Conservation (phyloP, 2,329 filamentous ascomycete species). For the Lithohypha guttulata region DNA sequence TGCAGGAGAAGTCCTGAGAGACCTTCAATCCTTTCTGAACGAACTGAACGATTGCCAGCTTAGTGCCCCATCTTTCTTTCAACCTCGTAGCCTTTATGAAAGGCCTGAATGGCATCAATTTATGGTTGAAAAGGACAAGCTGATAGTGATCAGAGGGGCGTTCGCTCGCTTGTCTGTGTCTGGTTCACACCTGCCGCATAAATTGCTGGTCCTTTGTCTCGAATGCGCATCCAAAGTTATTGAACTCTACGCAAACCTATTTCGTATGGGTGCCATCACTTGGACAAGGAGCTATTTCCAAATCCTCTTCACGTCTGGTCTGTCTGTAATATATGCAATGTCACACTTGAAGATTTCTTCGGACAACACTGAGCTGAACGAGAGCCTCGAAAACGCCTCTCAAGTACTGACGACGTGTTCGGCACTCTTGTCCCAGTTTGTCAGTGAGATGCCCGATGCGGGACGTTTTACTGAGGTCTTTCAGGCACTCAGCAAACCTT, state of each 20-base stretch:
- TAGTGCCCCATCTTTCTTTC: conserved; percentile 25
- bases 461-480: too few species aligned
- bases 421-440: too few species aligned
- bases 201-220: conserved; percentile 28
- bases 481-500: too few species aligned
- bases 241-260: conserved; percentile 30
- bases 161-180: conserved; percentile 31
- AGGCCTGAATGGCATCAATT: conserved; percentile 37
- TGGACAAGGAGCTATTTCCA: conserved; percentile 42
- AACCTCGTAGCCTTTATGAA: conserved; percentile 34
- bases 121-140: conserved; percentile 31
- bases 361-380: too few species aligned
- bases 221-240: conserved; percentile 31
- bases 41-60: conserved; percentile 31
- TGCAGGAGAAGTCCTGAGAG: background rate
- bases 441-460: too few species aligned
- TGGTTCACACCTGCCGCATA: conserved; percentile 26
- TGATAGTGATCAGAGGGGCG: conserved; percentile 32
- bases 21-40: conserved; percentile 24
- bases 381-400: too few species aligned
- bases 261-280: conserved; percentile 28
- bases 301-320: conserved; percentile 36
- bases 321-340: conserved; percentile 31
- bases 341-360: too few species aligned
- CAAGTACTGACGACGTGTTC: too few species aligned